Conservation (phyloP, 768 basidiomycete genomes). For the Suillus discolor region DNA sequence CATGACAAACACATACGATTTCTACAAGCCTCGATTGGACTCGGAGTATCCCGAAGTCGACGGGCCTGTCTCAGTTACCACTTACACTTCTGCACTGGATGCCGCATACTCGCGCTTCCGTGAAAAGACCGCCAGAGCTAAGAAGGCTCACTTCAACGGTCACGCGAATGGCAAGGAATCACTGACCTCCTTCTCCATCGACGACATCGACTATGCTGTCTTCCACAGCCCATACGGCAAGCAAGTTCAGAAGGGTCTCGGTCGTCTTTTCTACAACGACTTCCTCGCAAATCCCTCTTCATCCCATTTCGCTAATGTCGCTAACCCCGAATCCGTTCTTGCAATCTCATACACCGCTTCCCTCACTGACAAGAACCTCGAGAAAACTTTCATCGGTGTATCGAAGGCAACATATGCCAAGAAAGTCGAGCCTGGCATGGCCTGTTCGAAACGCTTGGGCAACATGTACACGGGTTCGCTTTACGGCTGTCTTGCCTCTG, state of each 20-base stretch:
- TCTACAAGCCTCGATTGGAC: conserved; percentile 96
- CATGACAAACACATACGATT: conserved; percentile 98
- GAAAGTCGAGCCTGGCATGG: conserved; percentile 81
- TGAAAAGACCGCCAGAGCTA: conserved; percentile 72
- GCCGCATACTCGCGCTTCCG: conserved; percentile 84
- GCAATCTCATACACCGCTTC: conserved; percentile 68
- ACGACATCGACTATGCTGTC: conserved; percentile 87
- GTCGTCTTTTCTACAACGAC: conserved; percentile 90
- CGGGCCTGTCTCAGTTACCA: conserved; percentile 93
- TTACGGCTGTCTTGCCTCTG: conserved; percentile 90
- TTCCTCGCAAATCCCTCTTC: conserved; percentile 78
- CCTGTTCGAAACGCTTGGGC: conserved; percentile 86
- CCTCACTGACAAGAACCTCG: conserved; percentile 91
- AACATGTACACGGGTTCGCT: conserved; percentile 99
- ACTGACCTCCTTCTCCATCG: conserved; percentile 68
- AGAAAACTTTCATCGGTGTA: conserved; percentile 89
- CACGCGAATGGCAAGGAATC: conserved; percentile 36
- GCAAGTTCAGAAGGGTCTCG: conserved; percentile 96
- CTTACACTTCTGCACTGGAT: conserved; percentile 94
- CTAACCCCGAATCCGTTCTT: conserved; percentile 72
- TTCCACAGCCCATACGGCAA: conserved; percentile 99
- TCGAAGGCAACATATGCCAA: conserved; percentile 75
- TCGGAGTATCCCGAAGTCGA: conserved; percentile 98
- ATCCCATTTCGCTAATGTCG: conserved; percentile 68
- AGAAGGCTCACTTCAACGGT: conserved; percentile 47